phyloP scores from a whole-genome alignment of 2,329 filamentous ascomycete genomes.

The Xylaria sp. region DNA sequence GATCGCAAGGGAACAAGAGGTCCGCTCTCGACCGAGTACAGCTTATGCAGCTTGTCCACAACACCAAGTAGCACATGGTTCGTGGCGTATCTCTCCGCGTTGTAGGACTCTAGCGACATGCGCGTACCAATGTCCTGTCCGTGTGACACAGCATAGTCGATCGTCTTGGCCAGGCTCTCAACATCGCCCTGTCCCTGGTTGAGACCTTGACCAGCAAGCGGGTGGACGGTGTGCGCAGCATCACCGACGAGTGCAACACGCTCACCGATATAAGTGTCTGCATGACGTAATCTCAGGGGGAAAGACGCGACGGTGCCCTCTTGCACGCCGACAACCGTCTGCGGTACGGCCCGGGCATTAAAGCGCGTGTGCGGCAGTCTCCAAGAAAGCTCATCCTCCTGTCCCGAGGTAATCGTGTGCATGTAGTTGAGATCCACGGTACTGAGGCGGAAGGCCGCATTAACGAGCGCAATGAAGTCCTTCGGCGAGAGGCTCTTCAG shows the following conservation, averaged over 20 bases:
- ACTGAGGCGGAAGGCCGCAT: constrained; percentile 82
- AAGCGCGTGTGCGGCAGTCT: constrained; percentile 64
- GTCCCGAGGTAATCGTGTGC: constrained; percentile 55
- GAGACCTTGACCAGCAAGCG: constrained; percentile 86
- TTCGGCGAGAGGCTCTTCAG: constrained; percentile 68
- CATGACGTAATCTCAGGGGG: constrained; percentile 84
- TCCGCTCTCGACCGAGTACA: constrained; percentile 76
- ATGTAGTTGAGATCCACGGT: constrained; percentile 78
- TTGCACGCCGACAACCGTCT: constrained; percentile 65
- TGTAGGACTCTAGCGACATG: constrained; percentile 76
- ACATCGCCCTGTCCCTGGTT: constrained; percentile 92
- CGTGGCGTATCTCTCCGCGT: constrained; percentile 70
- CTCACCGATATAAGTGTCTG: constrained; percentile 87
- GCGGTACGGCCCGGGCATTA: constrained; percentile 54
- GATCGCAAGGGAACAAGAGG: constrained; percentile 77
- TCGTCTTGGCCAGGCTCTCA: constrained; percentile 66
- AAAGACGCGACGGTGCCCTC: constrained; percentile 79
- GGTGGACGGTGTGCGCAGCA: constrained; percentile 91
- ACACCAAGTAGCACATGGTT: constrained; percentile 77
- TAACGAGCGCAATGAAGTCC: constrained; percentile 83
- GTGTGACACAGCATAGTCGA: constrained; percentile 71
- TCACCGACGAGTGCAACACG: constrained; percentile 91
- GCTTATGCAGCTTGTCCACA: constrained; percentile 85
- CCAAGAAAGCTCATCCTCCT: constrained; percentile 79
- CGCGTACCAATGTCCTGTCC: constrained; percentile 81